Base-by-base conservation (phyloP, 345 rosid species). In the Sapria himalayana region DNA sequence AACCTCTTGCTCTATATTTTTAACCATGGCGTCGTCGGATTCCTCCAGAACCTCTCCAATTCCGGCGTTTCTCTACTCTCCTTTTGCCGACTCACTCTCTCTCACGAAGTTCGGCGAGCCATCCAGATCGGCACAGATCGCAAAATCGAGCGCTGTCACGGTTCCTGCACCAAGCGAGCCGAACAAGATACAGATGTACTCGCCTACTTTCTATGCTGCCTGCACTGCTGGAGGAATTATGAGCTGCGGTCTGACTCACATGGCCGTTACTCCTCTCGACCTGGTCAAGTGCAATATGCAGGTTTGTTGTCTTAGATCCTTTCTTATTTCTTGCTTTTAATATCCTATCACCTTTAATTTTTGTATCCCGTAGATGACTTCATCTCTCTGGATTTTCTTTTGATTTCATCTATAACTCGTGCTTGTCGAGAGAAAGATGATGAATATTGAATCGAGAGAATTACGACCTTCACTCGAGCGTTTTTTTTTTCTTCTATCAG, bases 231-330 rank as follows among this genome's bases (percentile, higher is more conserved):
- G 96, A 9, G 99, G 99, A 17, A 73, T 80, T 31, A 64, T 91
- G 51, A 69, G 99, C 74, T 91, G 95, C 39, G 99, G 97, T 32
- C 71, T 75, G 25, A 91, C 99, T 58, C 99, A 91, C 62, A 91
- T 24, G 93, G 15, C 82, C 29, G 78, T 91, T 49, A 91, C 99
- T 45, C 99, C 99, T 47, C 99, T 91, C 47, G 99, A 91, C 56
- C 92, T 84, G 20, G 93, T 91, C 76, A 91, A 91, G 70, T 84
- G 99, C 45, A 91, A 91, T 58, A 91, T 91, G 96, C 99, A 91
- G 93, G 99, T 84, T 9, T 29, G 4, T 9, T 23, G 16, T 22
- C 25, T 17, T 25, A 31, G 31, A 15, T 15, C 13, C 21, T 4
- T 22, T 59, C 51, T 57, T 39, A 22, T 18, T 34, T 44, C 52